Conservation (phyloP, 73 alveolate species). For the Durusdinium trenchii region DNA sequence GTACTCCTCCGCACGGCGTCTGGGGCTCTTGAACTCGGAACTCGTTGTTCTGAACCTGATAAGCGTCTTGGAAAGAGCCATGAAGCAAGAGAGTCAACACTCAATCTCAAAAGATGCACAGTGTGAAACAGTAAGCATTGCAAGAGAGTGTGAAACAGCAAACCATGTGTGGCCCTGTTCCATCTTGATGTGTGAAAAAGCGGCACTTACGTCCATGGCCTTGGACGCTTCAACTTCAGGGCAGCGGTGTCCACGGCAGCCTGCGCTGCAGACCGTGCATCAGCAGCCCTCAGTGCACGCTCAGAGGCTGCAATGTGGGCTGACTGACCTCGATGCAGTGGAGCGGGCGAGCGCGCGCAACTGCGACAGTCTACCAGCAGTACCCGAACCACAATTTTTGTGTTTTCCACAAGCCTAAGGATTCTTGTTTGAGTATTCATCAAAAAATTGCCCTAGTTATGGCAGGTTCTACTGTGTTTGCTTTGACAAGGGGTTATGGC, state of each 20-base stretch:
- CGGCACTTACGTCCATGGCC: not conserved
- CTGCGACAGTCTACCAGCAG: no score
- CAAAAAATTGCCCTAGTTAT: no score
- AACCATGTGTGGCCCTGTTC: not conserved
- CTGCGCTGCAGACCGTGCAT: conserved; percentile 76
- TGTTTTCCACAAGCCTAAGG: no score
- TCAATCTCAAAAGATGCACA: not conserved
- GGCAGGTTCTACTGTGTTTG: no score
- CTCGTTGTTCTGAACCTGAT: conserved; percentile 47
- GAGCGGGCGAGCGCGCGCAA: no score
- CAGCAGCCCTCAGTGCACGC: conserved; percentile 57
- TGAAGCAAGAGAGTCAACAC: not conserved
- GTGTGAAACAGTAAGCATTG: not conserved
- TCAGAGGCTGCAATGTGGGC: conserved; percentile 85
- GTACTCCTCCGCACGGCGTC: conserved; percentile 85
- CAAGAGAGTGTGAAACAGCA: not conserved
- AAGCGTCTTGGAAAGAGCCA: not conserved
- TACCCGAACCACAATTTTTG: no score
- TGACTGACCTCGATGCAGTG: conserved; percentile 53
- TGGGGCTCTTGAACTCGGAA: conserved; percentile 11
- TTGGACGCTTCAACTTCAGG: conserved; percentile 14
- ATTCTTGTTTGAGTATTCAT: no score
- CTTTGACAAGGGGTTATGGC: no score
- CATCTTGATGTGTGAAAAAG: not conserved
- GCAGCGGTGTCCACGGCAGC: conserved; percentile 87